Conservation (phyloP, 306 rosid genomes). For the Pyrus communis region DNA sequence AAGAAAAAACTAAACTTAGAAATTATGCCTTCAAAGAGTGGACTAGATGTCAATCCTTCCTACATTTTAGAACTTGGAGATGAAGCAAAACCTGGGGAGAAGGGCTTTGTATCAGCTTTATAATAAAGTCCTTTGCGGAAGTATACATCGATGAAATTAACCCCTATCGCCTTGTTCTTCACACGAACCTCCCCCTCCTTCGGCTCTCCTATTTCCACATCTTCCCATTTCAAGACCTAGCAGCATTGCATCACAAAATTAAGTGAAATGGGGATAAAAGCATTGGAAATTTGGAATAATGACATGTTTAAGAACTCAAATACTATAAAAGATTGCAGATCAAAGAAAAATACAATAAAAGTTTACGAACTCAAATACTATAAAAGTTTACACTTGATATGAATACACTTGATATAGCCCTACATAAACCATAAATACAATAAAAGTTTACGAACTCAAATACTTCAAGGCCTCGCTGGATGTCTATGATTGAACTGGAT, state of each 20-base stretch:
- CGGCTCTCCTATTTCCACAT: conserved; percentile 74
- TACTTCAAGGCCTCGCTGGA: too few species aligned
- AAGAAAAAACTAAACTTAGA: too few species aligned
- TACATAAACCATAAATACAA: too few species aligned
- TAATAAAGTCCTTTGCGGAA: conserved; percentile 69
- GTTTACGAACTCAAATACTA: not conserved
- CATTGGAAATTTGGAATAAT: not conserved
- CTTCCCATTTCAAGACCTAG: conserved; percentile 61
- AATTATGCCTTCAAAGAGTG: not conserved
- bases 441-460: too few species aligned
- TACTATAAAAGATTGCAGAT: not conserved
- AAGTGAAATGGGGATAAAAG: not conserved
- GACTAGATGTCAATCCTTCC: not conserved
- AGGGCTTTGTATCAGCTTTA: conserved; percentile 48
- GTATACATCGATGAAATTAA: conserved; percentile 13
- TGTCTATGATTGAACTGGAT: too few species aligned
- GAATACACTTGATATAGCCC: too few species aligned
- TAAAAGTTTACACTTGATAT: too few species aligned
- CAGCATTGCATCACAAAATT: not conserved
- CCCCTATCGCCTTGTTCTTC: conserved; percentile 67
- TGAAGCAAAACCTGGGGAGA: conserved; percentile 44
- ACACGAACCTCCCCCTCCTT: conserved; percentile 71
- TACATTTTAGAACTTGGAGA: not conserved
- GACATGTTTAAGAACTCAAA: too few species aligned
- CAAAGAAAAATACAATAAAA: not conserved